Conservation (phyloP, 148 eudicot species). For the Oxyria digyna region DNA sequence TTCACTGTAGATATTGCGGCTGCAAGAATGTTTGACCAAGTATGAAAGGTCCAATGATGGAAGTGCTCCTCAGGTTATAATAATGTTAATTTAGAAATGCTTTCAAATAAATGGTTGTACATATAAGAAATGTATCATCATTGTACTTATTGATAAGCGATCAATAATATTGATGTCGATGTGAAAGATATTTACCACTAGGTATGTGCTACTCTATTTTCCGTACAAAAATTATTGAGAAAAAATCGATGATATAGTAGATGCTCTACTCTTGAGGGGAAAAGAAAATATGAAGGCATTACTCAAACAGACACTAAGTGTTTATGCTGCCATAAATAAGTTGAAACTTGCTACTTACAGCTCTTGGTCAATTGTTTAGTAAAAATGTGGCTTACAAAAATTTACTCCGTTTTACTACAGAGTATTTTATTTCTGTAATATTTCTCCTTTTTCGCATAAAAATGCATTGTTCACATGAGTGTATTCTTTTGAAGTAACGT, state of each 20-base stretch:
- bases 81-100: neutral
- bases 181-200: neutral
- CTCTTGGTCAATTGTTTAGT: neutral
- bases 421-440: neutral
- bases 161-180: neutral
- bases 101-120: neutral
- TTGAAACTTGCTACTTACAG: neutral
- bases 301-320: neutral
- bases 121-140: neutral
- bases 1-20: conserved; percentile 56
- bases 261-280: neutral
- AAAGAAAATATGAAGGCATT: neutral
- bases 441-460: neutral
- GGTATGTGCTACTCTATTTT: neutral
- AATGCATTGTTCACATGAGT: neutral
- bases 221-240: neutral
- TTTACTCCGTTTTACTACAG: too few species aligned
- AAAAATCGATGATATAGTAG: neutral
- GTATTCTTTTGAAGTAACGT: neutral
- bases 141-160: neutral
- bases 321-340: neutral
- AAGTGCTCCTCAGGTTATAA: conserved; percentile 76
- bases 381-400: too few species aligned
- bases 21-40: conserved; percentile 96
- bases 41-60: conserved; percentile 74